Percentiles rank a stretch among this genome's conserved stretches.
Conservation (phyloP, 1,284 basidiomycete genomes). For the Ustilago crameri region DNA sequence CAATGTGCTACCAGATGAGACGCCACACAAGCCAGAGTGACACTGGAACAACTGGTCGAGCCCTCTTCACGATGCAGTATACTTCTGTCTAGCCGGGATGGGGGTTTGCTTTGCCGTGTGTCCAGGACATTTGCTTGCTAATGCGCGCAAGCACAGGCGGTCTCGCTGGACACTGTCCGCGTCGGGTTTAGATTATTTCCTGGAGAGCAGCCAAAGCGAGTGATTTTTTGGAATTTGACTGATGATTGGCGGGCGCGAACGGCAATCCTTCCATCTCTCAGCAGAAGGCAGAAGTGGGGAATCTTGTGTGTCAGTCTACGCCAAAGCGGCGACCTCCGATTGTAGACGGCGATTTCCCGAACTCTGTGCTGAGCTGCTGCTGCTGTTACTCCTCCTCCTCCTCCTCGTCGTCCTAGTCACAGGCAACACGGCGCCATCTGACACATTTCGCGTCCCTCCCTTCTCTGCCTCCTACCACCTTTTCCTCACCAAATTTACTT, state of each 20-base stretch:
- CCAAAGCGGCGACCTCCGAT: constrained; percentile 12
- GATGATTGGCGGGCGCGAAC: too few relatives aligned
- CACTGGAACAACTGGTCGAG: too few relatives aligned
- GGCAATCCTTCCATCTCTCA: too few relatives aligned
- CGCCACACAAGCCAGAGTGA: too few relatives aligned
- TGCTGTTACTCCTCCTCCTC: neutral
- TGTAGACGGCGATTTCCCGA: neutral
- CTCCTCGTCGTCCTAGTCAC: constrained; percentile 9
- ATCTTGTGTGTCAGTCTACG: too few relatives aligned
- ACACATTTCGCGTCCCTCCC: neutral
- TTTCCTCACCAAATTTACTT: constrained; percentile 5
- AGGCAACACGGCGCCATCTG: neutral
- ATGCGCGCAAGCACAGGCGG: constrained; percentile 19
- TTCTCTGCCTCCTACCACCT: neutral
- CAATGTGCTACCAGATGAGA: too few relatives aligned
- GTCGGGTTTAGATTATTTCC: constrained; percentile 8
- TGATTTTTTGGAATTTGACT: too few relatives aligned
- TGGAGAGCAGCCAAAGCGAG: too few relatives aligned
- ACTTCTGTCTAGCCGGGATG: constrained; percentile 19
- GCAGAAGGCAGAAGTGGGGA: too few relatives aligned
- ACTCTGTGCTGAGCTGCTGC: neutral
- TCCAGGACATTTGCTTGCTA: constrained; percentile 27
- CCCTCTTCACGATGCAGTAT: too few relatives aligned
- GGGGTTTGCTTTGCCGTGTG: constrained; percentile 14
- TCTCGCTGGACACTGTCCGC: constrained; percentile 11